A percentile compares a stretch with the other conserved stretches of the same genome.
phyloP scores from a whole-genome alignment of 192 early-diverging fungal genomes.

The Thoreauomyces humboldtii region DNA sequence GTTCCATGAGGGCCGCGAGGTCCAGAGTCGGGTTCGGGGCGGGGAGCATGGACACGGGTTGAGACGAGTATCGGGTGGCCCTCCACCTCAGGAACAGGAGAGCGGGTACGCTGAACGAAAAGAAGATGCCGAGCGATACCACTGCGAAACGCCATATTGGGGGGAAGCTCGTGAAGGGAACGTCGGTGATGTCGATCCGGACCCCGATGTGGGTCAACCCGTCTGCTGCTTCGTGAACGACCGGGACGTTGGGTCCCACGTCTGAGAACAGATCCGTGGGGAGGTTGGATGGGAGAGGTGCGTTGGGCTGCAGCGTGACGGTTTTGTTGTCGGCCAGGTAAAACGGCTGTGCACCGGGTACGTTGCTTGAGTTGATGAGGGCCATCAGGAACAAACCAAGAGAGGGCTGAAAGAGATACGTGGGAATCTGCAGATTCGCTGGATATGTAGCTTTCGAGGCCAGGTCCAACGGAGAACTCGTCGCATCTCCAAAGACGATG shows the following conservation, averaged over 20 bases:
- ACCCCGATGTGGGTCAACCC: slow-evolving; percentile 8
- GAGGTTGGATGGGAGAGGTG: slow-evolving; percentile 14
- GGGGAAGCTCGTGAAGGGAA: neutral
- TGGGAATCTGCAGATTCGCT: neutral
- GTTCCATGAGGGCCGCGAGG: neutral
- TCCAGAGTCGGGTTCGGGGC: neutral
- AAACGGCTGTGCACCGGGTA: too few relatives aligned
- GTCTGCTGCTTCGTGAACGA: neutral
- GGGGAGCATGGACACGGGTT: neutral
- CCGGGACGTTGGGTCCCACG: too few relatives aligned
- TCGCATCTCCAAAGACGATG: slow-evolving; percentile 3
- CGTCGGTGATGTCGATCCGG: neutral
- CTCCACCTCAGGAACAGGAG: slow-evolving; percentile 11
- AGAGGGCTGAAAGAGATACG: neutral
- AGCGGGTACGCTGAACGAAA: slow-evolving; percentile 3
- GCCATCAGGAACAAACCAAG: slow-evolving; percentile 3
- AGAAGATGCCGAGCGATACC: slow-evolving; percentile 19
- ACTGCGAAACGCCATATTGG: slow-evolving; percentile 22
- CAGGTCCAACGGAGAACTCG: too few relatives aligned
- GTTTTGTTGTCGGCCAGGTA: neutral
- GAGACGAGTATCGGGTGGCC: neutral
- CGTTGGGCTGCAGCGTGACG: neutral
- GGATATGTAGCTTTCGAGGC: too few relatives aligned
- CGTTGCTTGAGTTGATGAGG: neutral
- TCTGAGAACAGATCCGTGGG: too few relatives aligned